Percentiles rank a stretch among this genome's conserved stretches.
Conservation (phyloP, 1,139 yeast genomes). For the Candida pseudocylindracea region DNA sequence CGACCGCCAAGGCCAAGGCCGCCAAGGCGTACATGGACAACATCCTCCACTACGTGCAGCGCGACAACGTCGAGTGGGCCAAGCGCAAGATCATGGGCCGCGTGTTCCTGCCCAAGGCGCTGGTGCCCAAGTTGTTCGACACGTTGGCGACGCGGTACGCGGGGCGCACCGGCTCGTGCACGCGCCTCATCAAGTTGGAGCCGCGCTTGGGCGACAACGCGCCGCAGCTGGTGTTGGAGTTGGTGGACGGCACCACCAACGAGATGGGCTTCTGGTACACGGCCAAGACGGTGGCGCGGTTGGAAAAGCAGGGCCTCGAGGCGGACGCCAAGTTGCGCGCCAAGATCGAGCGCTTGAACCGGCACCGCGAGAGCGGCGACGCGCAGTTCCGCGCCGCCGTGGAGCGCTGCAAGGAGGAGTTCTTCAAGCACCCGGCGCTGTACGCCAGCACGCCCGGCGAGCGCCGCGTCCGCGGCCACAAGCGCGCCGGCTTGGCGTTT, state of each 20-base stretch:
- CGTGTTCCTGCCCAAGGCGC: constrained; percentile 4
- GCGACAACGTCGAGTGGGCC: constrained; percentile 4
- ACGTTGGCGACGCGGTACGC: constrained; percentile 45
- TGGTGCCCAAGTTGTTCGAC: constrained; percentile 33
- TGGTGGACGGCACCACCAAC: constrained; percentile 43
- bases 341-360: constrained; percentile 30
- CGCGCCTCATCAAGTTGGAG: constrained; percentile 67
- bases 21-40: constrained; percentile 22
- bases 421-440: neutral
- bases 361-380: constrained; percentile 25
- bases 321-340: constrained; percentile 35
- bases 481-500: no score
- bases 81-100: constrained; percentile 1
- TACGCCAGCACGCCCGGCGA: no score
- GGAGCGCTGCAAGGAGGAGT: constrained; percentile 30
- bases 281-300: constrained; percentile 65
- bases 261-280: constrained; percentile 61
- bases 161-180: constrained; percentile 56
- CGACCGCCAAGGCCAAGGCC: constrained; percentile 21
- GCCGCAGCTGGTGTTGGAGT: constrained; percentile 71
- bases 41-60: constrained; percentile 13
- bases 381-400: constrained; percentile 37
- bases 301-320: constrained; percentile 42
- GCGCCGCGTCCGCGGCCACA: no score
- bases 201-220: constrained; percentile 75